Conservation (phyloP, 1,284 basidiomycete genomes). For the Ceratobasidium sp. region DNA sequence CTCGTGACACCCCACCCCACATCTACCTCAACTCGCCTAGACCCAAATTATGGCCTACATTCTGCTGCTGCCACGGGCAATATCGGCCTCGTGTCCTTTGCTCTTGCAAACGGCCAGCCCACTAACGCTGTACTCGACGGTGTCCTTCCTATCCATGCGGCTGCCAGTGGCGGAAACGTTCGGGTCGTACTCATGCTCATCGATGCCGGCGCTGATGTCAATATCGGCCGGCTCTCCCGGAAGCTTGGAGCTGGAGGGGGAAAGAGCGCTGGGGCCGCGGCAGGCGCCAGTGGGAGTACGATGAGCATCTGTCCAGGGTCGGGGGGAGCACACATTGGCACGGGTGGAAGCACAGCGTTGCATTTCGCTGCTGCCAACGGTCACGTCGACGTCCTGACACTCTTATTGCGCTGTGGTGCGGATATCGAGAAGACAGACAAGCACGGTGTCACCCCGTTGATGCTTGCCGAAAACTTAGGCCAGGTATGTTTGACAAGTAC, state of each 20-base stretch:
- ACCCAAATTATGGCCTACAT: conserved; percentile 87
- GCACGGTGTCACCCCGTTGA: conserved; percentile 79
- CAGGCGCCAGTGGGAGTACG: conserved; percentile 40
- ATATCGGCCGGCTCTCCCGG: conserved; percentile 61
- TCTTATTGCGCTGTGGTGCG: conserved; percentile 84
- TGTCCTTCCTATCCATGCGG: conserved; percentile 90
- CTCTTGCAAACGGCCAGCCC: conserved; percentile 90
- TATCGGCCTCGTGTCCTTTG: conserved; percentile 86
- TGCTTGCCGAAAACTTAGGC: conserved; percentile 58
- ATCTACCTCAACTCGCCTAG: conserved; percentile 57
- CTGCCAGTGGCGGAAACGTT: conserved; percentile 85
- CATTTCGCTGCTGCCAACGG: conserved; percentile 95
- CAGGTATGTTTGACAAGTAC: conserved; percentile 56
- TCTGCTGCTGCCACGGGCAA: conserved; percentile 90
- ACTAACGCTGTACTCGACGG: conserved; percentile 93
- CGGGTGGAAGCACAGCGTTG: conserved; percentile 69
- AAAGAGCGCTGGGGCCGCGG: conserved; percentile 3
- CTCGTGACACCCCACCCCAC: conserved; percentile 8
- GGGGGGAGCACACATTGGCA: conserved; percentile 34
- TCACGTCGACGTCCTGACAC: conserved; percentile 75
- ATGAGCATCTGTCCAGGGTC: conserved; percentile 26
- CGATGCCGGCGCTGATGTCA: conserved; percentile 91
- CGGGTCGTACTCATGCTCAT: conserved; percentile 87
- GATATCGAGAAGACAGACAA: conserved; percentile 83
- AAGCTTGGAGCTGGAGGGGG: conserved; percentile 31